phyloP scores from a whole-genome alignment of 1,284 basidiomycete species.

The Moniliophthora roreri region DNA sequence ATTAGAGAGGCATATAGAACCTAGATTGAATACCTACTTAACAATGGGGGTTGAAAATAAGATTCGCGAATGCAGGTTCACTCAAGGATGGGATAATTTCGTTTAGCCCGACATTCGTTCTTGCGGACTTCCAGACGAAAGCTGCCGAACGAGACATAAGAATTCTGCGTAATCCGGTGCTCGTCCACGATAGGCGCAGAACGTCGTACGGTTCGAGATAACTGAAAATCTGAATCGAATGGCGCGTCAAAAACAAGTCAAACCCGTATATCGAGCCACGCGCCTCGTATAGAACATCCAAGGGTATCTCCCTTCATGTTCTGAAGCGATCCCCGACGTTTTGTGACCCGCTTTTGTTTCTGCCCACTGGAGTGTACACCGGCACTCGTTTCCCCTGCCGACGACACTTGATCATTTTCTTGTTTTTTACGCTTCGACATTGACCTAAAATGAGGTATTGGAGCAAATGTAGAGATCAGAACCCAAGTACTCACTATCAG shows the following conservation, averaged over 20 bases:
- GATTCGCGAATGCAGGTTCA: constrained; percentile 6
- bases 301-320: not conserved
- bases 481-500: too few relatives aligned
- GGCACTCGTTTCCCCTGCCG: too few relatives aligned
- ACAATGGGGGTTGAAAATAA: constrained; percentile 4
- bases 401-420: too few relatives aligned
- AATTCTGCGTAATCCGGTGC: constrained; percentile 8
- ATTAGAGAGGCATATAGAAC: not conserved
- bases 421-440: too few relatives aligned
- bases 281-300: constrained; percentile 8
- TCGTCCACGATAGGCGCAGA: constrained; percentile 10
- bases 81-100: not conserved
- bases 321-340: not conserved
- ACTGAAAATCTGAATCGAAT: not conserved
- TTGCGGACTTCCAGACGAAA: constrained; percentile 10
- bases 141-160: constrained; percentile 4
- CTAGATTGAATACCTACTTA: constrained; percentile 2
- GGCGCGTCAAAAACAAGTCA: not conserved
- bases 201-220: constrained; percentile 12
- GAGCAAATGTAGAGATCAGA: too few relatives aligned
- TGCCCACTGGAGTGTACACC: too few relatives aligned
- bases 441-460: too few relatives aligned
- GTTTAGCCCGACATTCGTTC: constrained; percentile 1
- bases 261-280: not conserved
- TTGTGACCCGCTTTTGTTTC: too few relatives aligned